A percentile compares a stretch with the other conserved stretches of the same genome.
Evolutionary conservation across 2,329 filamentous ascomycete species (phyloP).

Genomic region (Chrysoporthe deuterocubensis): DNA sequence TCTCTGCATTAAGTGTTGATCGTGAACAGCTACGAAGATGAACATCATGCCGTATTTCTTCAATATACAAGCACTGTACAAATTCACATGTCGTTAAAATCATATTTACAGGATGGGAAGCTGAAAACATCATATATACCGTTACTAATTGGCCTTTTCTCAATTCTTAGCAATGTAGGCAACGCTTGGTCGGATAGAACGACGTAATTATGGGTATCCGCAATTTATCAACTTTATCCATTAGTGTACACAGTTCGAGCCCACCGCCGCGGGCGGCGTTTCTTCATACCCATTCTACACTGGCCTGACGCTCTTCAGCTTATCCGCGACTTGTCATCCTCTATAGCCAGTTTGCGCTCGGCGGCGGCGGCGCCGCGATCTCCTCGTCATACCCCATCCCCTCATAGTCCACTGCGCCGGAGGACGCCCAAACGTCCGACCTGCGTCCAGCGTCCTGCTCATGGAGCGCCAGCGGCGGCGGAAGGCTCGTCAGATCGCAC

Average conservation of each 20-base stretch:
- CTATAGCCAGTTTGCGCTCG: constrained; percentile 22
- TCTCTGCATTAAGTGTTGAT: too few relatives aligned
- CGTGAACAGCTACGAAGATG: too few relatives aligned
- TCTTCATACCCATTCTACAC: too few relatives aligned
- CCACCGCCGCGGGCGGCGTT: neutral
- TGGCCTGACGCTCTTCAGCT: too few relatives aligned
- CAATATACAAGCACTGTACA: neutral
- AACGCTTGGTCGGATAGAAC: neutral
- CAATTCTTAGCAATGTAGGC: neutral
- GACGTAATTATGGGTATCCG: constrained; percentile 5
- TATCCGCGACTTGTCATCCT: neutral
- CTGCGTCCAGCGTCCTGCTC: constrained; percentile 12
- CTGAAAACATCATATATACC: neutral
- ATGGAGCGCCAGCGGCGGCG: constrained; percentile 7
- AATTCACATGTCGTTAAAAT: neutral
- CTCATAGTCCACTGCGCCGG: constrained; percentile 24
- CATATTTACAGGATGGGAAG: neutral
- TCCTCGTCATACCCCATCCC: constrained; percentile 28
- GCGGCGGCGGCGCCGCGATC: constrained; percentile 23
- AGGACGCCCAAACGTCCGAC: constrained; percentile 24
- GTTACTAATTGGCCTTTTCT: neutral
- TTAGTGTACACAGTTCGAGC: constrained; percentile 20
- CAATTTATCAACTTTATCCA: constrained; percentile 7
- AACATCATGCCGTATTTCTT: neutral
- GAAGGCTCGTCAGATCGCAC: constrained; percentile 22